These are phyloP conservation scores for Clathrus columnatus DNA, from an alignment of 768 basidiomycete genomes.

Conservation along the genomic window DNA sequence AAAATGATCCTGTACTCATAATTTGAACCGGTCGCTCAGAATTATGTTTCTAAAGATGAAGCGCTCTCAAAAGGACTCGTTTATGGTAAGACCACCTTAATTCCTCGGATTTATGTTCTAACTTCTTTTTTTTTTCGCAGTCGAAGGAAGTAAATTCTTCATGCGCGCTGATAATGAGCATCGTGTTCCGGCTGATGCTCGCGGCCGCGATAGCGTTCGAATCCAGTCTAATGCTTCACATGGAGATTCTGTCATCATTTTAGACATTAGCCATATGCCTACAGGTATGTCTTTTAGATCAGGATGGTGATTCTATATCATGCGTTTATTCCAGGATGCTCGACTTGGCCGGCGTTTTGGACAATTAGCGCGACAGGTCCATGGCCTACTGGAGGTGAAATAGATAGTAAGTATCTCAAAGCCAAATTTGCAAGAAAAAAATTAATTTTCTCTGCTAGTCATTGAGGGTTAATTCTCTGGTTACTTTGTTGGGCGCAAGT, in stretches of 20 bases:
- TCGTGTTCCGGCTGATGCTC: slow-evolving; percentile 26
- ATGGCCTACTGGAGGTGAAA: slow-evolving; percentile 32
- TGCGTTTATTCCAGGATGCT: slow-evolving; percentile 13
- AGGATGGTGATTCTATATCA: neutral
- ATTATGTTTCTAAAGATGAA: slow-evolving; percentile 41
- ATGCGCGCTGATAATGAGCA: slow-evolving; percentile 47
- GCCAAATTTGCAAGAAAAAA: neutral
- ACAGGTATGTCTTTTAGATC: slow-evolving; percentile 33
- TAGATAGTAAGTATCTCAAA: slow-evolving; percentile 36
- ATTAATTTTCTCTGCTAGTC: slow-evolving; percentile 34
- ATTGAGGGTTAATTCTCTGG: slow-evolving; percentile 37
- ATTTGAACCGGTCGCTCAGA: too few species aligned
- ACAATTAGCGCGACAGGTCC: slow-evolving; percentile 31
- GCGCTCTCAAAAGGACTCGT: slow-evolving; percentile 38
- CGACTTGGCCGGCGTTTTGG: slow-evolving; percentile 62
- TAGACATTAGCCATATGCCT: slow-evolving; percentile 55
- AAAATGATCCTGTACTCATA: neutral
- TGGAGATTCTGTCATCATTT: slow-evolving; percentile 37
- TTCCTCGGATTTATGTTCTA: neutral
- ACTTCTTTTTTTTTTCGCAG: neutral
- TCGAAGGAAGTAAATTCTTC: slow-evolving; percentile 34
- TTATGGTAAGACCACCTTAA: slow-evolving; percentile 28
- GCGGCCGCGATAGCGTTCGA: slow-evolving; percentile 51
- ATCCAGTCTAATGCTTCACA: slow-evolving; percentile 40
- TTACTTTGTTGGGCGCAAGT: neutral